Base-by-base conservation (phyloP, 441 rosid species). In the Lepidium campestre region DNA sequence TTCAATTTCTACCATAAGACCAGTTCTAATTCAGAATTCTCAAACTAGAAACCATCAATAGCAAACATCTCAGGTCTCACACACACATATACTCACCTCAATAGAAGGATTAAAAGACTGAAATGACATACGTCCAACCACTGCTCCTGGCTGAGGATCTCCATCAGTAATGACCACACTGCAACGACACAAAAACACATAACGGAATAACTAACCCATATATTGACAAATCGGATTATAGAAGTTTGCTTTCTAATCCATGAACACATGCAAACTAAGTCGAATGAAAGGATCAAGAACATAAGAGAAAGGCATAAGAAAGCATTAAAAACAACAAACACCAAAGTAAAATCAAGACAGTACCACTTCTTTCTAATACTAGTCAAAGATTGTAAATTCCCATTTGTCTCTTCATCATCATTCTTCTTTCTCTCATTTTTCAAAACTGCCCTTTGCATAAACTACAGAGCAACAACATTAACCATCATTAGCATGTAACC, bases 131-230 rank as follows among this genome's bases (percentile, higher is more conserved):
- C 93, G 84, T 12, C 94, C 95, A 10, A 80, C 60, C 47, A 71
- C 44, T 57, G 91, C 90, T 71, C 91, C 86, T 36, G 93, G 93
- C 58, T 72, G 90, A 19, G 96, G 95, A 81, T 87, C 90, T 44
- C 95, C 86, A 74, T 91, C 98, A 81, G 79, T 81, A 71, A 89
- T 75, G 18, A 91, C 85, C 69, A 86, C 78, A 60, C 94, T 89
- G 73, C 71, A 78, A 42, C 46, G 0, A 34, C 23, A 32, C 7
- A 36, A 39, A 15, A 58, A 27, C n/a, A 57, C n/a, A 52, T 2
- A 18, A 6, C 3, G 10, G 14, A 46, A 11, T 46, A 40, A 20
- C 10, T 46, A 40, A 46, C 9, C 29, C 2, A 46, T 6, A 46
- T 20, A 44, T 17, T 4, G 48, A 10, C 6, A 44, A 4, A 44